Evolutionary conservation across 2,329 filamentous ascomycete genomes (phyloP).

Genomic region (Aspergillaceae sp.): DNA sequence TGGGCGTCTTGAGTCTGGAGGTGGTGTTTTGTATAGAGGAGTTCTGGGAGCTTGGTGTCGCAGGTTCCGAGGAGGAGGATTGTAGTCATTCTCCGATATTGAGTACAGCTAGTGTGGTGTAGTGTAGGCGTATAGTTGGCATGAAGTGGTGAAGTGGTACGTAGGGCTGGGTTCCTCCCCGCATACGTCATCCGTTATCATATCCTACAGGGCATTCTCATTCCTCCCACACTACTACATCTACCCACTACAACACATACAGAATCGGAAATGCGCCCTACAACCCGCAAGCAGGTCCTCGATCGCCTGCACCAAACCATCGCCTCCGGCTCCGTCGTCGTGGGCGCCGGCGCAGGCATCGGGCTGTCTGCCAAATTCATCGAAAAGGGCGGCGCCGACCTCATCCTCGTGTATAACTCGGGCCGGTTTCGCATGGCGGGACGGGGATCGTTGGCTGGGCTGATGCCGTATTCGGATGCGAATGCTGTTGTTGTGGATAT

Average conservation of each 20-base stretch:
- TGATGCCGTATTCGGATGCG: slow-evolving; percentile 64
- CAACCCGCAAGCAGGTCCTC: slow-evolving; percentile 49
- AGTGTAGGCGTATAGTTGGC: not conserved
- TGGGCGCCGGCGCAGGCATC: slow-evolving; percentile 62
- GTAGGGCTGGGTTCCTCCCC: too few species aligned
- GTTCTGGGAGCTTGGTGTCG: slow-evolving; percentile 56
- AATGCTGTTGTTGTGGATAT: slow-evolving; percentile 63
- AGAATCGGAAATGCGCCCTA: slow-evolving; percentile 45
- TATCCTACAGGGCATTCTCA: not conserved
- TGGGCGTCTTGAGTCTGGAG: slow-evolving; percentile 28
- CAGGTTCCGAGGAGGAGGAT: slow-evolving; percentile 55
- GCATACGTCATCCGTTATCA: too few species aligned
- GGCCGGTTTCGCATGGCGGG: slow-evolving; percentile 67
- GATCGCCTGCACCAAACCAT: slow-evolving; percentile 47
- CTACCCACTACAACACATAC: not conserved
- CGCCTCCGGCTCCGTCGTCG: slow-evolving; percentile 48
- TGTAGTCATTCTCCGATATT: slow-evolving; percentile 12
- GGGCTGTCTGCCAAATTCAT: slow-evolving; percentile 63
- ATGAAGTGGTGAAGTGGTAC: not conserved
- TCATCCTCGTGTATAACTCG: slow-evolving; percentile 66
- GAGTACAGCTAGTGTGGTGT: not conserved
- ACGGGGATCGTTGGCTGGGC: slow-evolving; percentile 56
- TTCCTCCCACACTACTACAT: not conserved
- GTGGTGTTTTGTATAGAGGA: slow-evolving; percentile 38
- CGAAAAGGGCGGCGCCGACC: slow-evolving; percentile 58